Evolutionary conservation across 768 basidiomycete genomes (phyloP), one percentile per base, ranked within the genome.

Genomic region (Flagelloscypha sp.): DNA sequence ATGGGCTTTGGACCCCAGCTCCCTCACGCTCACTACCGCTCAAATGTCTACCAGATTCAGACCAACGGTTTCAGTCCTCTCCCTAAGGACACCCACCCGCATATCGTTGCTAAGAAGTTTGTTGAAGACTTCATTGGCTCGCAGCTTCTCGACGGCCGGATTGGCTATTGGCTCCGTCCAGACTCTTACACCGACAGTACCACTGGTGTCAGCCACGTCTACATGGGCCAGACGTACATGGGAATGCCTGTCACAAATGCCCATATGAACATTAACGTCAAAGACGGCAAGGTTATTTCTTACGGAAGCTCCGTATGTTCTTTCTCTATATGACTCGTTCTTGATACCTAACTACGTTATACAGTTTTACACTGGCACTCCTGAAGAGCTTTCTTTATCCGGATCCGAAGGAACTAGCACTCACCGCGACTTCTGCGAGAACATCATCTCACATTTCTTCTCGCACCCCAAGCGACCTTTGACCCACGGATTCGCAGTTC

Each of bases 211-310:
- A 82, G 87, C 19, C 90, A 97, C 59, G 68, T 90, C 47, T 94
- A 93, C 54, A 78, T 83, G 42, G 74, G 81, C 46, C 93, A 99
- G 62, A 43, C 84, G 39, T 61, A 92, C 49, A 79, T 84, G 38
- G 90, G 88, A 10, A 63, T 94, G 29, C 87, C 94, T 52, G 88
- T 99, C 11, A 70, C 73, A 8, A 88, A 95, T 49, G 87, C 85
- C 19, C 84, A 95, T 58, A 75, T 95, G 65, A 97, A 97, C 56
- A 61, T 99, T 52, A 95, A 97, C 64, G 66, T 97, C 57, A 80
- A 80, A 59, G 73, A 84, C 36, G 90, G 88, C 28, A 61, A 71
- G 47, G 72, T 98, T 13, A 51, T 97, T 30, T 92, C 88, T 1
- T 88, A 80, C 48, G 92, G 92, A 29, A 84, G 82, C 53, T 92